A percentile compares a stretch with the other conserved stretches of the same genome.
These are phyloP conservation scores for Aspergillus neoniger DNA, from an alignment of 2,329 filamentous ascomycete genomes.

Conservation along the genomic window DNA sequence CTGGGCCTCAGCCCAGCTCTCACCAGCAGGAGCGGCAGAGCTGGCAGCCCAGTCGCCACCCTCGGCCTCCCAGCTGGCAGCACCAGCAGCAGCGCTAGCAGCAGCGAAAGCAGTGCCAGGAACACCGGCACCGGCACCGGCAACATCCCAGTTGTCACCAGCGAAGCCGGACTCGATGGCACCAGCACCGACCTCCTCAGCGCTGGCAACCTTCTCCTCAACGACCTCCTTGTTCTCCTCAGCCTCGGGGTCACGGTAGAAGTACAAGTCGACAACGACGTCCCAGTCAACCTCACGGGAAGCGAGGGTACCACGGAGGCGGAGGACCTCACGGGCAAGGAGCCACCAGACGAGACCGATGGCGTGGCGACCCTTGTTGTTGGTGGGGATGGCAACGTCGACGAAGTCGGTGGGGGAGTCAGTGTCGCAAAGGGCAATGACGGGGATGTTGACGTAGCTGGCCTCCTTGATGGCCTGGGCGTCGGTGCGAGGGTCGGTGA, in stretches of 20 bases:
- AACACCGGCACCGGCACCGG: slow-evolving; percentile 62
- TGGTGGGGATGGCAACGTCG: slow-evolving; percentile 99
- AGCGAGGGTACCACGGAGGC: slow-evolving; percentile 94
- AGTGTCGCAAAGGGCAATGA: slow-evolving; percentile 98
- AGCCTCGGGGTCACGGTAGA: slow-evolving; percentile 99
- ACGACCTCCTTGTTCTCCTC: slow-evolving; percentile 96
- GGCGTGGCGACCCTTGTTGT: slow-evolving; percentile 99
- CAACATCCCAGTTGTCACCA: slow-evolving; percentile 80
- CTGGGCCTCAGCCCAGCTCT: slow-evolving; percentile 46
- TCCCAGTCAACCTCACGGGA: slow-evolving; percentile 98
- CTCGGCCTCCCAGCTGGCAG: slow-evolving; percentile 64
- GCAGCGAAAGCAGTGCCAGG: slow-evolving; percentile 67
- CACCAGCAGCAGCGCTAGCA: slow-evolving; percentile 68
- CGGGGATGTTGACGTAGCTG: slow-evolving; percentile 99
- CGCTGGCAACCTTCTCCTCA: slow-evolving; percentile 82
- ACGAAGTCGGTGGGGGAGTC: slow-evolving; percentile 99
- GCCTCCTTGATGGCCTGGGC: slow-evolving; percentile 99
- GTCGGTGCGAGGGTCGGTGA: slow-evolving; percentile 99
- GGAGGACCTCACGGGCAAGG: slow-evolving; percentile 98
- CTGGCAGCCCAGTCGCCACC: slow-evolving; percentile 56
- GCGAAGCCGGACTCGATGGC: slow-evolving; percentile 79
- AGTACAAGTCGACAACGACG: slow-evolving; percentile 99
- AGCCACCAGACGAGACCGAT: slow-evolving; percentile 99
- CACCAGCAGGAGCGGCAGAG: slow-evolving; percentile 40
- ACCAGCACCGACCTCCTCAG: slow-evolving; percentile 78